Percentiles rank a stretch among this genome's conserved stretches.
phyloP scores from a whole-genome alignment of 805 yeast species.

The Candida qinlingensis region DNA sequence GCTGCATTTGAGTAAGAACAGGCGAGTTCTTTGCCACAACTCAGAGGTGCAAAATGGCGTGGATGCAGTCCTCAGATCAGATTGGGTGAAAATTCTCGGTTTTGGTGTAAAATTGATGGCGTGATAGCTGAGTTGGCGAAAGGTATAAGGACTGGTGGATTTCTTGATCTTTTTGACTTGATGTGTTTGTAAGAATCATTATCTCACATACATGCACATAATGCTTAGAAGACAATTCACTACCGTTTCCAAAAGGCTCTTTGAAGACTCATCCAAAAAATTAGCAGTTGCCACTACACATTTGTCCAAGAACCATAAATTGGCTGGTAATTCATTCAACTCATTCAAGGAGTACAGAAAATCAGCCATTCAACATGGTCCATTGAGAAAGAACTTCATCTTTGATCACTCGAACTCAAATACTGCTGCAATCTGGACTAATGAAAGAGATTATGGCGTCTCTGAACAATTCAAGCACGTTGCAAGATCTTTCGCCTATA shows the following conservation, averaged over 20 bases:
- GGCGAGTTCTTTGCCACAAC: no score
- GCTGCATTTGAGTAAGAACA: no score
- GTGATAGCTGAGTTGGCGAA: neutral
- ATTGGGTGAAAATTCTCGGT: neutral
- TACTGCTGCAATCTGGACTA: constrained; percentile 16
- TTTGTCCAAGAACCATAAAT: constrained; percentile 4
- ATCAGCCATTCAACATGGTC: constrained; percentile 34
- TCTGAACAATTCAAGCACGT: constrained; percentile 18
- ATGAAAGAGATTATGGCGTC: constrained; percentile 22
- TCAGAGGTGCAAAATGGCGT: no score
- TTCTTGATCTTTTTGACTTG: neutral
- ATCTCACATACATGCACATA: neutral
- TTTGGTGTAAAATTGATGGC: neutral
- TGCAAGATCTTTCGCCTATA: constrained; percentile 22
- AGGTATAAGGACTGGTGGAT: neutral
- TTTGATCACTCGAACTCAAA: constrained; percentile 5
- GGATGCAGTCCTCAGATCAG: no score
- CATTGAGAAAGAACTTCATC: constrained; percentile 23
- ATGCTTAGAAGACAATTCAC: constrained; percentile 7
- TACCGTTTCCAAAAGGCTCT: constrained; percentile 6
- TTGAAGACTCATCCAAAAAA: constrained; percentile 19
- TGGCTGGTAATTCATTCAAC: constrained; percentile 29
- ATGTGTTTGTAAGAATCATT: neutral
- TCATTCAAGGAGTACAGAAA: constrained; percentile 34
- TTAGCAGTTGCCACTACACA: constrained; percentile 13